Base-by-base conservation (phyloP, 1,284 basidiomycete species). In the Trichosporon sp. region DNA sequence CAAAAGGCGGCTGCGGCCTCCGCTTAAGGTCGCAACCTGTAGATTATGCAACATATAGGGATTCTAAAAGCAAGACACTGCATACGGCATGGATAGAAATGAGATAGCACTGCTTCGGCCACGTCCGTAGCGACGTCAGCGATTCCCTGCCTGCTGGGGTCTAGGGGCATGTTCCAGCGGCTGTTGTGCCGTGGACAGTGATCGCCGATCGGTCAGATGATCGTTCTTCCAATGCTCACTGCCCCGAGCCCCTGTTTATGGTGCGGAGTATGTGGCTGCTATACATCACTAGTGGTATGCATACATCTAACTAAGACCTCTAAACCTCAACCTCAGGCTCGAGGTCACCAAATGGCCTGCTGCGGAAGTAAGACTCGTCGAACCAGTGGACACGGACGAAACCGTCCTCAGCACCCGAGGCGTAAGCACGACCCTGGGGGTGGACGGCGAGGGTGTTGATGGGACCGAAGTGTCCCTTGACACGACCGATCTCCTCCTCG, bases 371-470 rank as follows among this genome's bases (percentile, higher is more conserved):
- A 59, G 87, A 89, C 67, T 94, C 91, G 75, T 95, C 93, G 74
- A 89, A 95, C 80, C 82, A 82, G 80, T 95, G 92, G 65, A 96
- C 88, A 52, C 92, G 88, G 49, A 95, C 88, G 81, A 92, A 97
- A 58, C 94, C 95, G 76, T 99, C 96, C 81, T 99, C 96, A 74
- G 93, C 90, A 56, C 96, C 96, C 3, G 92, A 95, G 13, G 95
- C 92, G 75, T 95, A 99, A 58, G 86, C 87, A 58, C 87, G 90
- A 52, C 95, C 94, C 59, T 86, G 84, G 11, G 96, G 95, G 76
- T 96, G 93, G 7, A 95, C 88, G 31, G 95, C 95, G 67, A 99
- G 89, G 85, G 96, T 98, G 83, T 99, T 99, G 82, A 98, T 91
- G 58, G 96, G 95, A 44, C 95, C 95, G 81, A 81, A 86, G 70